Conservation (phyloP, 2,329 filamentous ascomycete genomes). For the Pyrenochaeta sp. region DNA sequence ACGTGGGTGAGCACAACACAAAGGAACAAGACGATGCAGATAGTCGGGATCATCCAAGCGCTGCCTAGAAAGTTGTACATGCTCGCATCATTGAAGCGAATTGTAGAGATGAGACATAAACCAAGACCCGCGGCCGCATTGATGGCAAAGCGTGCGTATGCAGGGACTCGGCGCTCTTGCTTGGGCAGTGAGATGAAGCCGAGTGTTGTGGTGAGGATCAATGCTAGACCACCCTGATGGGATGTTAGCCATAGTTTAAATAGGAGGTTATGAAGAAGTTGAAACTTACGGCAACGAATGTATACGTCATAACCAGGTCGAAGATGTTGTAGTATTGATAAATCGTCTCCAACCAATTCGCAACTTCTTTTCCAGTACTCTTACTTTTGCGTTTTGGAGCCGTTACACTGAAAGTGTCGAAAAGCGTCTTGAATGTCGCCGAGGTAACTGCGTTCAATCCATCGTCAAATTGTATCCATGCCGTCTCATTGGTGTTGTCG, state of each 20-base stretch:
- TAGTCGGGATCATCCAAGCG: conserved; percentile 43
- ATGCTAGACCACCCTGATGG: conserved; percentile 32
- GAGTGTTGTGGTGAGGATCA: conserved; percentile 34
- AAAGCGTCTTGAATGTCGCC: conserved; percentile 28
- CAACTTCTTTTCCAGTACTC: conserved; percentile 1
- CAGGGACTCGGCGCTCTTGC: conserved; percentile 21
- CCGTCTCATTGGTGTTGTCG: conserved; percentile 25
- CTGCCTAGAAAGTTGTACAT: conserved; percentile 28
- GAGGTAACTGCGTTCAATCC: conserved; percentile 18
- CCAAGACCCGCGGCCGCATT: conserved; percentile 30
- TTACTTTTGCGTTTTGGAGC: conserved; percentile 22
- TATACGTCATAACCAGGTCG: conserved; percentile 33
- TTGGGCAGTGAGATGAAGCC: conserved; percentile 38
- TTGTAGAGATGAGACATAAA: conserved; percentile 31
- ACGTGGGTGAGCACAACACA: conserved; percentile 34
- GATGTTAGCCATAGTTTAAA: conserved; percentile 21
- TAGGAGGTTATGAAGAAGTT: conserved; percentile 39
- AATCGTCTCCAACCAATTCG: conserved; percentile 7
- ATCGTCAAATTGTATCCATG: conserved; percentile 4
- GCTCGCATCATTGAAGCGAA: conserved; percentile 20
- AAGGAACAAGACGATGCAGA: conserved; percentile 35
- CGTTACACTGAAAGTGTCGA: conserved; percentile 33
- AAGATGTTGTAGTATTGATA: conserved; percentile 29
- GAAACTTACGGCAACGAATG: conserved; percentile 17
- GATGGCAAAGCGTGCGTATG: conserved; percentile 30